These are phyloP conservation scores for Xylariaceae sp. DNA, from an alignment of 2,329 filamentous ascomycete species.

Conservation along the genomic window DNA sequence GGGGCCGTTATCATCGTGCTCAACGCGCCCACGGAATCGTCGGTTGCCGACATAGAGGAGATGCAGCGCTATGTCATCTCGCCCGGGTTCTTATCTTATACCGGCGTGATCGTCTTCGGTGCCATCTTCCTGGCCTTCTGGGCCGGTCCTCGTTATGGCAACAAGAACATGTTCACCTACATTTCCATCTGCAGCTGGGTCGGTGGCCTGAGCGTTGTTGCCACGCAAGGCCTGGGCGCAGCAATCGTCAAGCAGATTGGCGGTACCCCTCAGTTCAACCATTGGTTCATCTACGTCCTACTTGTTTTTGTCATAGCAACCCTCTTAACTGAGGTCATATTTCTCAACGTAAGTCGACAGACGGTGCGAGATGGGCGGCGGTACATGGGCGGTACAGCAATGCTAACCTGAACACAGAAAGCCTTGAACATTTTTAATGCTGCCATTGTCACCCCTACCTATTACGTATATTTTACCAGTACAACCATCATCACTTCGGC, in stretches of 20 bases:
- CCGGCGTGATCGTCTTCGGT: slow-evolving; percentile 74
- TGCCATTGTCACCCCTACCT: slow-evolving; percentile 92
- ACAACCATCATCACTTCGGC: slow-evolving; percentile 92
- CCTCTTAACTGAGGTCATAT: slow-evolving; percentile 88
- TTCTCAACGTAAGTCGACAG: slow-evolving; percentile 71
- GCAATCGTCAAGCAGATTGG: slow-evolving; percentile 83
- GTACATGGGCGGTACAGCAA: too few species aligned
- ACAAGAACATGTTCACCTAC: slow-evolving; percentile 97
- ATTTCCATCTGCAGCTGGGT: slow-evolving; percentile 93
- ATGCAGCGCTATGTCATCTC: slow-evolving; percentile 85
- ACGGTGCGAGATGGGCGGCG: too few species aligned
- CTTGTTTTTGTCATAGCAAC: slow-evolving; percentile 88
- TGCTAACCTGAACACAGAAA: slow-evolving; percentile 65
- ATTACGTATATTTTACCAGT: slow-evolving; percentile 97
- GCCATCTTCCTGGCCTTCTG: slow-evolving; percentile 69
- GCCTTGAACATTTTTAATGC: slow-evolving; percentile 95
- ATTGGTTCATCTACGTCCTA: slow-evolving; percentile 94
- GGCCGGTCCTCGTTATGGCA: slow-evolving; percentile 81
- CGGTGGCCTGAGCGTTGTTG: slow-evolving; percentile 88
- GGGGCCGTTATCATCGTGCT: slow-evolving; percentile 91
- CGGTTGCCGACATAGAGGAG: slow-evolving; percentile 81
- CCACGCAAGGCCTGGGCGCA: slow-evolving; percentile 86
- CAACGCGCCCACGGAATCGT: slow-evolving; percentile 82
- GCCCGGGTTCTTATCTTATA: slow-evolving; percentile 80
- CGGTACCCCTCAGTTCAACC: slow-evolving; percentile 84